Evolutionary conservation across 305 asterid species (phyloP).

Genomic region (Fraxinus latifolia): DNA sequence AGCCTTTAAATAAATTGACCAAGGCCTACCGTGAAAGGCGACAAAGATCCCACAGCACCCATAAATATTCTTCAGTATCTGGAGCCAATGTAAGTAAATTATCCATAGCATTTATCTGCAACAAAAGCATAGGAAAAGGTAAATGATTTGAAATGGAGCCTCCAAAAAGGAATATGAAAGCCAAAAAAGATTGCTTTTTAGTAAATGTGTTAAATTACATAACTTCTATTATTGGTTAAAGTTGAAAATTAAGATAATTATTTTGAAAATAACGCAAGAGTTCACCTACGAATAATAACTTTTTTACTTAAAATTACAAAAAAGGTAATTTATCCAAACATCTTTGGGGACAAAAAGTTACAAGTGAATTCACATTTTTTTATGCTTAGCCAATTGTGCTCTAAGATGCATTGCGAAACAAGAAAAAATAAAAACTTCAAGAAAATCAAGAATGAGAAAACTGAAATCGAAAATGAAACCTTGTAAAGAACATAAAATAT

Average conservation of each 20-base stretch:
- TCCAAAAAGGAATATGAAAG: neutral
- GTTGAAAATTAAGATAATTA: neutral
- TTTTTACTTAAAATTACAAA: neutral
- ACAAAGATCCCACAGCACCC: slow-evolving; percentile 96
- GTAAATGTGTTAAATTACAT: neutral
- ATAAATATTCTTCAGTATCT: slow-evolving; percentile 76
- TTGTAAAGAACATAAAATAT: slow-evolving; percentile 8
- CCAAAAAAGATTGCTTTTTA: neutral
- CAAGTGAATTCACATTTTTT: neutral
- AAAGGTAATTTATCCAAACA: neutral
- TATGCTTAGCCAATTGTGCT: neutral
- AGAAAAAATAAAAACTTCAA: slow-evolving; percentile 3
- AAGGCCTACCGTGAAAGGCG: slow-evolving; percentile 74
- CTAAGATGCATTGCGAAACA: neutral
- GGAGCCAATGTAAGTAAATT: slow-evolving; percentile 59
- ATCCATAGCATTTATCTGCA: slow-evolving; percentile 72
- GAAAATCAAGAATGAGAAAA: neutral
- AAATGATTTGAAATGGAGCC: slow-evolving; percentile 22
- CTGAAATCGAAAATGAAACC: slow-evolving; percentile 16
- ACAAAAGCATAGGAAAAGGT: slow-evolving; percentile 21
- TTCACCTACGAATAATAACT: neutral
- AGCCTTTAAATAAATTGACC: slow-evolving; percentile 26
- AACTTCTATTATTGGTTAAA: neutral
- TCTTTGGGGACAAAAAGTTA: neutral
- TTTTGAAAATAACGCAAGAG: neutral